These are phyloP conservation scores for Cercospora canescens DNA, from an alignment of 2,329 filamentous ascomycete species.

Conservation along the genomic window DNA sequence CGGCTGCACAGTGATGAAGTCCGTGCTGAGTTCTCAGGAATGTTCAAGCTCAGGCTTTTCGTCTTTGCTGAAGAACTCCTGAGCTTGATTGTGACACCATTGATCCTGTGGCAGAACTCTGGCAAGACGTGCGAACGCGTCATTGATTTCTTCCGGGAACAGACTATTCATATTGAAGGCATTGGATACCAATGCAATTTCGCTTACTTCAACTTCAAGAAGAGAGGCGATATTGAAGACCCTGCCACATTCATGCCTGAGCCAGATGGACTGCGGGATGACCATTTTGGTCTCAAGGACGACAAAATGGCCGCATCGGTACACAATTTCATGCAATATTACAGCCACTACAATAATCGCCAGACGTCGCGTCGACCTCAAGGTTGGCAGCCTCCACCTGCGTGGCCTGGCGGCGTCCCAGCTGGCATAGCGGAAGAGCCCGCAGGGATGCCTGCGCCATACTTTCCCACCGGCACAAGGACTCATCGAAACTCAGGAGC, in stretches of 20 bases:
- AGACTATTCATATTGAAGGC: conserved; percentile 94
- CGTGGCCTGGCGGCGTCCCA: conserved; percentile 33
- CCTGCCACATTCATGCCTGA: conserved; percentile 37
- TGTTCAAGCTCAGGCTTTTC: conserved; percentile 89
- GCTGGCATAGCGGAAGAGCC: conserved; percentile 27
- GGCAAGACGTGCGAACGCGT: conserved; percentile 88
- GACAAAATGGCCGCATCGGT: conserved; percentile 98
- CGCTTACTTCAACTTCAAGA: conserved; percentile 95
- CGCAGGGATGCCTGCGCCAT: background rate
- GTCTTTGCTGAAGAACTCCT: conserved; percentile 92
- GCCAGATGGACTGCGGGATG: conserved; percentile 66
- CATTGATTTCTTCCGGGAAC: conserved; percentile 97
- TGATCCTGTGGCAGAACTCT: conserved; percentile 82
- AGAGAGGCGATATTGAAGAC: conserved; percentile 58
- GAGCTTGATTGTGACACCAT: conserved; percentile 87
- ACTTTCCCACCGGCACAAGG: background rate
- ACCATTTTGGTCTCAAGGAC: conserved; percentile 93
- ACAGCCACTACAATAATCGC: conserved; percentile 47
- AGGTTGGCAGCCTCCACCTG: conserved; percentile 34
- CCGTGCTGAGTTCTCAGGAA: conserved; percentile 80
- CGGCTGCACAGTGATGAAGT: conserved; percentile 93
- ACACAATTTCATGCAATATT: conserved; percentile 92
- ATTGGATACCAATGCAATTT: conserved; percentile 96
- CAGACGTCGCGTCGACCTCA: conserved; percentile 28
- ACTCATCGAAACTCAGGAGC: conserved; percentile 10